Percentiles rank a stretch among this genome's conserved stretches.
These are phyloP conservation scores for Vicia sativa DNA, from an alignment of 306 rosid genomes.

Conservation along the genomic window DNA sequence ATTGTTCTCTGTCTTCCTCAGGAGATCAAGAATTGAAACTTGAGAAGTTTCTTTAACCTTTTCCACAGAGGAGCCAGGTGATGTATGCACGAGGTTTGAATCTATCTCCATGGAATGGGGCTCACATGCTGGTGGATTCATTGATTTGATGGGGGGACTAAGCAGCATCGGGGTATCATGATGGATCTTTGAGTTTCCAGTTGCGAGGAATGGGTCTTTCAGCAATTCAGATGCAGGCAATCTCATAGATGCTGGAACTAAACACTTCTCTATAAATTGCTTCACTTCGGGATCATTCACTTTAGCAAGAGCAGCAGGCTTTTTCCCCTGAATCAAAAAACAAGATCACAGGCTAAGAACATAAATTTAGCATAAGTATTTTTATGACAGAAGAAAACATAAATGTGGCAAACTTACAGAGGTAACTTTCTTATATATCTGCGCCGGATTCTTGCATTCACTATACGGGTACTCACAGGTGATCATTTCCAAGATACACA, in stretches of 20 bases:
- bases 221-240: conserved; percentile 70
- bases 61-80: conserved; percentile 44
- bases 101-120: conserved; percentile 70
- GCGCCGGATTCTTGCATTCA: conserved; percentile 90
- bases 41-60: conserved; percentile 45
- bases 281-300: conserved; percentile 69
- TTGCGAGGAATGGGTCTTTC: conserved; percentile 80
- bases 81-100: conserved; percentile 46
- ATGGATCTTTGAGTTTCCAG: conserved; percentile 43
- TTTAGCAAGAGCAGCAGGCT: conserved; percentile 78
- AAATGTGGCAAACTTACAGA: conserved; percentile 69
- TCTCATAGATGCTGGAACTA: conserved; percentile 79
- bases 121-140: conserved; percentile 44
- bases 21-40: conserved; percentile 47
- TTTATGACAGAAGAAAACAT: background rate
- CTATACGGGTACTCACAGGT: conserved; percentile 90
- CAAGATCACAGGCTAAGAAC: conserved; percentile 3
- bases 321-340: conserved; percentile 65
- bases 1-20: conserved; percentile 48
- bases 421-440: conserved; percentile 88
- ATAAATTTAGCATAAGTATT: background rate
- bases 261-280: conserved; percentile 86
- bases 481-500: conserved; percentile 90
- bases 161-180: conserved; percentile 29
- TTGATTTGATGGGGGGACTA: conserved; percentile 35